These are phyloP conservation scores for Paramecium primaurelia DNA, from an alignment of 73 alveolate genomes.

Conservation along the genomic window DNA sequence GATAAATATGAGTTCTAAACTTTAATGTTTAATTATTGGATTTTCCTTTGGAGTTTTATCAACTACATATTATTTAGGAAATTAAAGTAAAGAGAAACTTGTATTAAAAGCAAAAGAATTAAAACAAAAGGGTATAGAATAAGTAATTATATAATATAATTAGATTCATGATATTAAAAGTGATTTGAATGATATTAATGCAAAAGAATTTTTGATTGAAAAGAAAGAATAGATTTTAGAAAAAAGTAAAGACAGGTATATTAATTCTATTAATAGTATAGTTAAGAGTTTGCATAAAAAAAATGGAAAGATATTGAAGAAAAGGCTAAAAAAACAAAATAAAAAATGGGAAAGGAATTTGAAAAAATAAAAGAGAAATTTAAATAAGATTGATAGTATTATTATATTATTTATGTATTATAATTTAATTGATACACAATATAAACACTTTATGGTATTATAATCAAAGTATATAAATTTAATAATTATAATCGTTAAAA, in stretches of 20 bases:
- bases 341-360: not conserved
- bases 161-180: not conserved
- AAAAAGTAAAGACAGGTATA: not conserved
- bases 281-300: not conserved
- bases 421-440: not conserved
- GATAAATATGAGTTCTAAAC: not conserved
- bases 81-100: not conserved
- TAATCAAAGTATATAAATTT: not conserved
- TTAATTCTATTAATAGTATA: not conserved
- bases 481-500: conserved; percentile 4
- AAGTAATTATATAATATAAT: not conserved
- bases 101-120: not conserved
- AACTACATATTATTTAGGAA: not conserved
- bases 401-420: not conserved
- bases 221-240: not conserved
- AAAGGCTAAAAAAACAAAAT: not conserved
- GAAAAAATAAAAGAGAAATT: not conserved
- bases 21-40: not conserved
- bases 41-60: not conserved
- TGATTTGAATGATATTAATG: not conserved
- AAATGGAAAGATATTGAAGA: not conserved
- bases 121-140: not conserved
- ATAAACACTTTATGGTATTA: not conserved
- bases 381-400: not conserved
- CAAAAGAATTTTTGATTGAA: not conserved